Percentiles rank a stretch among this genome's conserved stretches.
phyloP scores from a whole-genome alignment of 2,329 filamentous ascomycete genomes.

The Phaeoacremonium minimum region DNA sequence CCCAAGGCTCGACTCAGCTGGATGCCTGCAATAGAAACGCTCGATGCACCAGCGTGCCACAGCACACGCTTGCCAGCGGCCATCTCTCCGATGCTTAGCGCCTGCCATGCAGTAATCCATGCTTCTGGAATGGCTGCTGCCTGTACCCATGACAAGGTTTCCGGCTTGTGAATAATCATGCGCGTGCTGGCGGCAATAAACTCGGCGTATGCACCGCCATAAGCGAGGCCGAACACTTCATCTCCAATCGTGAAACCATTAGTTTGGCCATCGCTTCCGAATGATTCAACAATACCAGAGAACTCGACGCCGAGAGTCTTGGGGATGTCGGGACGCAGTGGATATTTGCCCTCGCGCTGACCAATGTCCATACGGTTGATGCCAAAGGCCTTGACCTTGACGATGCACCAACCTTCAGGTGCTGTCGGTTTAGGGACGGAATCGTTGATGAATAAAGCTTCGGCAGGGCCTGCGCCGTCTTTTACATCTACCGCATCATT shows the following conservation, averaged over 20 bases:
- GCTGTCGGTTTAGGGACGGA: not conserved
- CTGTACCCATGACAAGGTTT: not conserved
- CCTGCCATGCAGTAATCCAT: constrained; percentile 1
- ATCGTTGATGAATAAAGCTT: constrained; percentile 3
- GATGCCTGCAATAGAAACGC: constrained; percentile 1
- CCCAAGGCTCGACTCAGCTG: constrained; percentile 1
- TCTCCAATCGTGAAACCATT: not conserved
- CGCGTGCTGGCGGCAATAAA: constrained; percentile 1
- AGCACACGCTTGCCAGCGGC: too few species aligned
- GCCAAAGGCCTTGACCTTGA: constrained; percentile 1
- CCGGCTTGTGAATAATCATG: constrained; percentile 1
- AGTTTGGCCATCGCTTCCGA: not conserved
- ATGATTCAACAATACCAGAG: not conserved
- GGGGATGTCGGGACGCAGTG: not conserved
- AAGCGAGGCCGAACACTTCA: not conserved
- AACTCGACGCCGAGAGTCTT: constrained; percentile 1
- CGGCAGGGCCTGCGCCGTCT: not conserved
- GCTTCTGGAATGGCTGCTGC: not conserved
- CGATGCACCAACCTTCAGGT: not conserved
- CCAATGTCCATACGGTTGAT: constrained; percentile 1
- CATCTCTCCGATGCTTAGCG: constrained; percentile 1
- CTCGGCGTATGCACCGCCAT: constrained; percentile 1
- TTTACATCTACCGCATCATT: constrained; percentile 1
- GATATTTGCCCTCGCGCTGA: constrained; percentile 1
- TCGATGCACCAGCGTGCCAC: constrained; percentile 2